Evolutionary conservation across 108 stramenopile species (phyloP), one percentile per base, ranked within the genome.

Genomic region (Cyclostephanos tholiformis): DNA sequence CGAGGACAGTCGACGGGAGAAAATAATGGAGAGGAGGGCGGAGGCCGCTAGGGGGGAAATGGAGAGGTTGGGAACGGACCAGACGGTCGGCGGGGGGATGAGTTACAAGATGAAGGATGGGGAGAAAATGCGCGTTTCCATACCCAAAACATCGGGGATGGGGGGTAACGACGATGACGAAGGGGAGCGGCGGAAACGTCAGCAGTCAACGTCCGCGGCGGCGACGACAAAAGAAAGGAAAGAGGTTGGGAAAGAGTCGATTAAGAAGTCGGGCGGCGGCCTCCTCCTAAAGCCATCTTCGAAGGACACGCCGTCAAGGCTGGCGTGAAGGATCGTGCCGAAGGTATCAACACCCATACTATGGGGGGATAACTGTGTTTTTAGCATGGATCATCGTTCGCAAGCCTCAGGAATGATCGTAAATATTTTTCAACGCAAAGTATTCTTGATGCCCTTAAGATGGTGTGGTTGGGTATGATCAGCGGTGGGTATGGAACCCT

Each of bases 51-150:
- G 22, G 58, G 62, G n/a, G 58, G 58, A 30, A 3, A 26, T 26
- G 53, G 9, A 12, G 23, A 55, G 53, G 26, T 2, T 25, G 53
- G 23, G 26, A 12, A 14, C 7, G 59, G 30, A 32, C n/a, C 30
- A 17, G 5, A 35, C 14, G 59, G 9, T 3, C 14, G 51, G 67
- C 10, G 71, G 43, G 6, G 74, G 72, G 36, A 87, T 88, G 66
- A 94, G 96, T 85, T 94, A 96, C 77, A 90, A 85, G 36, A 83
- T 97, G 71, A 95, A 96, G 80, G 94, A 96, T 56, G 98, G 98
- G 27, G 89, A 95, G 71, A 97, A 91, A 65, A 94, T 97, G 44
- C 83, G 84, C 38, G 91, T 95, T 27, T 80, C 71, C 11, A 85
- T 90, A 61, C 56, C 67, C 10, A 19, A 9, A 62, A 61, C n/a